These are phyloP conservation scores for Schizophyllum amplum DNA, from an alignment of 1,284 basidiomycete genomes.

Conservation along the genomic window DNA sequence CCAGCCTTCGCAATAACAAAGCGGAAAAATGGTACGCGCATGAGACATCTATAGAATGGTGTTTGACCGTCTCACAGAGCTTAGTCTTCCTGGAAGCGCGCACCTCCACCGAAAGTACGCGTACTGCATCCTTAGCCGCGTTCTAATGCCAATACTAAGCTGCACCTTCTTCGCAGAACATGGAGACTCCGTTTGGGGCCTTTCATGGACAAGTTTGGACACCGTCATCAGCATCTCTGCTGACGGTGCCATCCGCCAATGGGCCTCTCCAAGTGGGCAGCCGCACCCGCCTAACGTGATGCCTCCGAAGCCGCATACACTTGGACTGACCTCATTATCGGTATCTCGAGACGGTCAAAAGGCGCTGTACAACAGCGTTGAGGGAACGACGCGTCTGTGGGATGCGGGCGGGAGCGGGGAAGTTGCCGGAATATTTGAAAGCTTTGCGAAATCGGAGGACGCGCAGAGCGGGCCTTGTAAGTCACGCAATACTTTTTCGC, in stretches of 20 bases:
- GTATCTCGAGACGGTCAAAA: conserved; percentile 52
- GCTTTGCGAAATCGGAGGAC: conserved; percentile 50
- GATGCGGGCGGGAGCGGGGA: conserved; percentile 50
- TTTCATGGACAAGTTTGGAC: conserved; percentile 67
- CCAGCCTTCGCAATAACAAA: background rate
- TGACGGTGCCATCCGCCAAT: conserved; percentile 68
- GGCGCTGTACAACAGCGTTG: conserved; percentile 72
- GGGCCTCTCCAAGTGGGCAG: conserved; percentile 58
- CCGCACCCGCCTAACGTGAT: conserved; percentile 45
- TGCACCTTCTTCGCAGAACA: conserved; percentile 49
- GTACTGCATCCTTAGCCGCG: background rate
- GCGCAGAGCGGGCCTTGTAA: conserved; percentile 57
- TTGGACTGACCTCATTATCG: conserved; percentile 69
- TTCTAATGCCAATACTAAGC: background rate
- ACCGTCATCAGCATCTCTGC: conserved; percentile 62
- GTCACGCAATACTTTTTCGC: conserved; percentile 20
- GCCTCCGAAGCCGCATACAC: conserved; percentile 44
- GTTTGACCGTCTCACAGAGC: background rate
- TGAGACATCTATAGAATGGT: background rate
- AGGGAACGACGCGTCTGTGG: conserved; percentile 70
- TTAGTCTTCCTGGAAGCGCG: background rate
- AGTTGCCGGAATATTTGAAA: conserved; percentile 59
- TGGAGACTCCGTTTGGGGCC: conserved; percentile 74
- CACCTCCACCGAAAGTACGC: background rate
- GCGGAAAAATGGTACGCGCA: background rate